Evolutionary conservation across 1,139 yeast species (phyloP).

Genomic region (Candida freyschussii): DNA sequence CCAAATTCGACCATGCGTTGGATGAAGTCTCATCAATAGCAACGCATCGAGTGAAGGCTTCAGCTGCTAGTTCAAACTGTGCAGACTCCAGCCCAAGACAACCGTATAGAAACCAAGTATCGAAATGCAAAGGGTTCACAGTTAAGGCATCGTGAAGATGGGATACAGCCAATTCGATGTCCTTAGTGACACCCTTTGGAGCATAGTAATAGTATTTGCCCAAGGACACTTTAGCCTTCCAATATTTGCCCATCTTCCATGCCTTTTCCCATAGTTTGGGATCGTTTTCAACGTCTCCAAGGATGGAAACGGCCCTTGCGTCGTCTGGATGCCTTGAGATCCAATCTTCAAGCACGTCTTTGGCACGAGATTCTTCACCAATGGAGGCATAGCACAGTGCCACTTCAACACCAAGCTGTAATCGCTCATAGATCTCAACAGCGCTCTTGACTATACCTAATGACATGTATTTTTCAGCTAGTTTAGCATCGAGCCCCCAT

Average conservation of each 20-base stretch:
- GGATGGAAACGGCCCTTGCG: conserved; percentile 77
- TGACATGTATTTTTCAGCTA: conserved; percentile 87
- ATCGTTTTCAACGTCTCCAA: conserved; percentile 82
- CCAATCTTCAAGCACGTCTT: conserved; percentile 50
- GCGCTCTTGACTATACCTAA: conserved; percentile 86
- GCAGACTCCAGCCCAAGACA: conserved; percentile 77
- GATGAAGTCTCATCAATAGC: conserved; percentile 79
- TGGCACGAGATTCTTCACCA: conserved; percentile 70
- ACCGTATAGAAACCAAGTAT: conserved; percentile 92
- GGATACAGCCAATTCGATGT: conserved; percentile 51
- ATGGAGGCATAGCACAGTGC: conserved; percentile 89
- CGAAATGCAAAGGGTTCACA: conserved; percentile 71
- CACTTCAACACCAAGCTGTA: conserved; percentile 73
- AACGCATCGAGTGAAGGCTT: conserved; percentile 90
- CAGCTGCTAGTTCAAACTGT: conserved; percentile 77
- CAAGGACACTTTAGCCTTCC: conserved; percentile 81
- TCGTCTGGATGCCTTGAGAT: conserved; percentile 60
- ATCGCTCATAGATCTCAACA: conserved; percentile 78
- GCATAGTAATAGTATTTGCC: conserved; percentile 69
- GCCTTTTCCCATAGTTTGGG: conserved; percentile 78
- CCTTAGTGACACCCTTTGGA: conserved; percentile 51
- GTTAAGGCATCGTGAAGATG: conserved; percentile 73
- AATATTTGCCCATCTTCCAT: conserved; percentile 81
- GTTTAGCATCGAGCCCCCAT: conserved; percentile 76
- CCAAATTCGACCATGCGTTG: conserved; percentile 92